Conservation (phyloP, 2,329 filamentous ascomycete genomes). For the Cladosporium velox region DNA sequence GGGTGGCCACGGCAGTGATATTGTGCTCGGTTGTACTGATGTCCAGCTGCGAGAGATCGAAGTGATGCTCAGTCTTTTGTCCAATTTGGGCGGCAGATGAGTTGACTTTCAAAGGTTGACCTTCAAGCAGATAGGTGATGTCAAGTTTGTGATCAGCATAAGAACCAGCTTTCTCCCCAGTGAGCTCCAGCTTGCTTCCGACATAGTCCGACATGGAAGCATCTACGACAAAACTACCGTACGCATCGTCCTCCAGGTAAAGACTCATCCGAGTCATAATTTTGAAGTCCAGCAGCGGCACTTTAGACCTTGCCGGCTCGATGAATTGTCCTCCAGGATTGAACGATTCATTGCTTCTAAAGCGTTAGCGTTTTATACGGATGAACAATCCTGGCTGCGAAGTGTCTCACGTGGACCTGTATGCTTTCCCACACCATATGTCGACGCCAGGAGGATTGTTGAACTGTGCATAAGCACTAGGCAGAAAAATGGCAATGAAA, state of each 20-base stretch:
- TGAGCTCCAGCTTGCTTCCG: slow-evolving; percentile 30
- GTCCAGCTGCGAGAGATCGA: neutral
- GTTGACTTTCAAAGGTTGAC: neutral
- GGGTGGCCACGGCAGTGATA: slow-evolving; percentile 39
- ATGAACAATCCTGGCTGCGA: neutral
- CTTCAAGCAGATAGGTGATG: slow-evolving; percentile 27
- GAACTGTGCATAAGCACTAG: slow-evolving; percentile 21
- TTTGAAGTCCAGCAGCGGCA: slow-evolving; percentile 46
- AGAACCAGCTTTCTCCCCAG: neutral
- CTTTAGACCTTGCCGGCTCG: slow-evolving; percentile 39
- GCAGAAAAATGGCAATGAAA: neutral
- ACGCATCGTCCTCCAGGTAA: slow-evolving; percentile 45
- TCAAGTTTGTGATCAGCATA: neutral
- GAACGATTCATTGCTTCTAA: slow-evolving; percentile 47
- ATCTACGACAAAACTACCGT: slow-evolving; percentile 45
- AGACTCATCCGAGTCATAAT: slow-evolving; percentile 49
- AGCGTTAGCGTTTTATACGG: neutral
- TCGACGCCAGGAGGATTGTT: slow-evolving; percentile 42
- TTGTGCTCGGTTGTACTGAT: slow-evolving; percentile 34
- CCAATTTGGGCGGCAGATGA: neutral
- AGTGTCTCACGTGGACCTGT: slow-evolving; percentile 30
- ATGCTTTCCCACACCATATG: slow-evolving; percentile 54
- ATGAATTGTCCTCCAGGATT: slow-evolving; percentile 51
- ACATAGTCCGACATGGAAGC: slow-evolving; percentile 43
- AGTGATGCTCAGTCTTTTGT: slow-evolving; percentile 12